Base-by-base conservation (phyloP, 106 monocot species). In the Chionographis japonica region DNA sequence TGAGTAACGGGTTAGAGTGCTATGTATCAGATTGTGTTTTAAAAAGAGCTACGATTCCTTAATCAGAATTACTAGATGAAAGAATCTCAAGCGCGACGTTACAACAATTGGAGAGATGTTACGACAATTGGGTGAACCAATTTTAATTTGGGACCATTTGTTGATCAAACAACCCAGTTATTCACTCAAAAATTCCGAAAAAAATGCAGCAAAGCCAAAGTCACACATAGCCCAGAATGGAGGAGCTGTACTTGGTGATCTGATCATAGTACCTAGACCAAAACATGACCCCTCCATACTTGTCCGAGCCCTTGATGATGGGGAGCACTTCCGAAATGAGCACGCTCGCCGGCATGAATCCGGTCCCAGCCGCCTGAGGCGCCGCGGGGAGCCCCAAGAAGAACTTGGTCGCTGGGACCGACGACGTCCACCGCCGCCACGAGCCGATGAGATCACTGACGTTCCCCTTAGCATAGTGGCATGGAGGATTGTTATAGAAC, bases 211-310 rank as follows among this genome's bases (percentile, higher is more conserved):
- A 27, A 27, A 27, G 27, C 1, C 27, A 27, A 27, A 17, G 4
- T 60, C 27, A 52, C 3, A 18, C 4, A 43, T 65, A 4, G 17
- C 12, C 1, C 58, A 4, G 17, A 18, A 58, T 27, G 16, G 58
- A 12, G n/a, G 62, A 63, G 36, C 62, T 63, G 13, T 63, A 63
- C 6, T 39, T 39, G n/a, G 35, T 63, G 10, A 35, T 38, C 9
- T 42, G 40, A 40, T 63, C 62, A 9, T 42, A 63, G 7, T 63
- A 63, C 40, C 12, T 63, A 4, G 62, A 63, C 62, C 62, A 63
- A 10, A 63, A 39, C 62, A 63, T 63, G 20, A 63, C 62, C 40
- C 62, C 62, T 63, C 62, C 62, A 42, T 63, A 63, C 62, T 63
- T 63, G 4, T 37, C 13, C 5, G 40, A 41, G 2, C 36, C 12